Evolutionary conservation across 2,329 filamentous ascomycete genomes (phyloP), one percentile per base, ranked within the genome.

Genomic region (Diaporthe helianthi): DNA sequence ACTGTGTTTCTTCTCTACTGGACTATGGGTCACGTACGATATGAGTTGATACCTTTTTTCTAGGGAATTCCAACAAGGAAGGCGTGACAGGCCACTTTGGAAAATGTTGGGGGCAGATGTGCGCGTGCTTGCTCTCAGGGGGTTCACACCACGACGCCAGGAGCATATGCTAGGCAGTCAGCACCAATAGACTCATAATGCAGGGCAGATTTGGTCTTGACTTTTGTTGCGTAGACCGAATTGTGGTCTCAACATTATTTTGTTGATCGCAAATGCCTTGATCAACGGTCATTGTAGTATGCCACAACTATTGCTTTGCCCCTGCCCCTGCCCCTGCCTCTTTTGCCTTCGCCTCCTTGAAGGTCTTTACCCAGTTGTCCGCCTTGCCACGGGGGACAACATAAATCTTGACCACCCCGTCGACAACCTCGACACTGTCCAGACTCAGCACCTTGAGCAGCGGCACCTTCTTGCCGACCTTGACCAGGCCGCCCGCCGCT

Each of bases 351-450:
- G 92, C 90, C 75, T 83, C 86, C 83, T 98, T 98, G 78, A 94
- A 94, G 74, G 96, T 92, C 72, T 88, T 86, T 44, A 97, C 90
- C 90, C 94, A 99, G n/a, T 79, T 85, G 10, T 85, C 85, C 1
- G 92, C 90, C 80, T 88, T 89, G 3, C 79, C 80, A 75, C 87
- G 90, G 0, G 95, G 95, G 73, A 99, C 85, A 1, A 98, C 89
- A 77, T 93, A 94, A 36, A 99, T 89, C 76, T 85, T 89, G 29
- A 98, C 87, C 72, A 98, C 81, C 36, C 93, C 92, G 80, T 99
- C 95, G 55, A 97, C 89, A 12, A 99, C 86, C 81, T 97, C 94
- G 8, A 97, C 89, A 76, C 92, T 94, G 8, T 92, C 93, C 10
- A 88, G 88, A 10, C 84, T 84, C 72, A 98, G 80, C 36, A 95